These are phyloP conservation scores for Phytophthora litchii DNA, from an alignment of 352 stramenopile species.

Conservation along the genomic window DNA sequence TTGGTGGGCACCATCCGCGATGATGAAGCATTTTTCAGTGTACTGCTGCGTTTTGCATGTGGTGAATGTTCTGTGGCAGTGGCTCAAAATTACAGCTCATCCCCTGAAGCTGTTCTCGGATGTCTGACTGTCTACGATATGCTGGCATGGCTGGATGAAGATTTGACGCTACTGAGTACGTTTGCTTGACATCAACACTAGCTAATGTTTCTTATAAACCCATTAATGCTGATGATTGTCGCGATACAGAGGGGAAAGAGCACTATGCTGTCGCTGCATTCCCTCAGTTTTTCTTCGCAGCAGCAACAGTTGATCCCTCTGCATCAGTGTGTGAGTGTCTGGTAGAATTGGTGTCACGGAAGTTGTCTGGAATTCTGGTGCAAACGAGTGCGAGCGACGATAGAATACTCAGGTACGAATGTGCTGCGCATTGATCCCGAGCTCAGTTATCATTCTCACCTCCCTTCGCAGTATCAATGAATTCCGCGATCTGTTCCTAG, in stretches of 20 bases:
- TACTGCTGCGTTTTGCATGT: conserved; percentile 57
- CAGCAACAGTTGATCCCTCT: conserved; percentile 32
- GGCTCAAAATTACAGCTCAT: conserved; percentile 27
- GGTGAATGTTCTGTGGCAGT: conserved; percentile 49
- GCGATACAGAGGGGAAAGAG: conserved; percentile 38
- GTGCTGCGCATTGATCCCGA: too few species aligned
- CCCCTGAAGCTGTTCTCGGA: conserved; percentile 42
- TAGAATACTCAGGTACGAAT: conserved; percentile 27
- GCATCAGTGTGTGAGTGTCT: conserved; percentile 45
- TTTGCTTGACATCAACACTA: neutral
- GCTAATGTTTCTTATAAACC: neutral
- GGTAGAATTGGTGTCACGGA: conserved; percentile 35
- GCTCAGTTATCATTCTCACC: too few species aligned
- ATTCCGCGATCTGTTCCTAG: conserved; percentile 40
- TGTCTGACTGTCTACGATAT: conserved; percentile 48
- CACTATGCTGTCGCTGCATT: conserved; percentile 46
- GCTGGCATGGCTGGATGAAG: conserved; percentile 61
- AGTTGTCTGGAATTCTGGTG: conserved; percentile 40
- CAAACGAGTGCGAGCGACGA: conserved; percentile 7
- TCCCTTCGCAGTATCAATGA: conserved; percentile 15
- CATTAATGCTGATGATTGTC: conserved; percentile 3
- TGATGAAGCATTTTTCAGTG: conserved; percentile 63
- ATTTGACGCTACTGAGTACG: conserved; percentile 62
- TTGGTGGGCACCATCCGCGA: conserved; percentile 41
- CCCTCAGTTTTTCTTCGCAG: conserved; percentile 52